These are phyloP conservation scores for Umbelopsis sp. DNA, from an alignment of 192 early-diverging fungal species.

Conservation along the genomic window DNA sequence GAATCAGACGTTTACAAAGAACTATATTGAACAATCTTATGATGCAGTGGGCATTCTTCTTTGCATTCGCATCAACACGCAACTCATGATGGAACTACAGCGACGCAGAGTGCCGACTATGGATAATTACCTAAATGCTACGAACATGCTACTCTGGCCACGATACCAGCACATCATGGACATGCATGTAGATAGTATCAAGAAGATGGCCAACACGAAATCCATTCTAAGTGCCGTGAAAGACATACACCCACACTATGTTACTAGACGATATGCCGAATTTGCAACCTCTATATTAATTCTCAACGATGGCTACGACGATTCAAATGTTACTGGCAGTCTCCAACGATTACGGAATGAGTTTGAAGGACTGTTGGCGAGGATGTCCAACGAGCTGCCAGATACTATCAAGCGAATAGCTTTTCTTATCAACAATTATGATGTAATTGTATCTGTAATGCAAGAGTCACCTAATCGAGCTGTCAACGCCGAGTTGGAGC, in stretches of 20 bases:
- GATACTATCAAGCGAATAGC: slow-evolving; percentile 72
- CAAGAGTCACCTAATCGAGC: slow-evolving; percentile 56
- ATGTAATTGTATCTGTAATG: slow-evolving; percentile 82
- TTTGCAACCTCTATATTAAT: slow-evolving; percentile 88
- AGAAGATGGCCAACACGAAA: slow-evolving; percentile 71
- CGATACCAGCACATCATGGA: slow-evolving; percentile 82
- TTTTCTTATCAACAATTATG: slow-evolving; percentile 96
- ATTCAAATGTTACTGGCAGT: slow-evolving; percentile 77
- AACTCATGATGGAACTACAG: slow-evolving; percentile 82
- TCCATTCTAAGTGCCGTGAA: slow-evolving; percentile 54
- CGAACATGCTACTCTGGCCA: slow-evolving; percentile 96
- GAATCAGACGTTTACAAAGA: slow-evolving; percentile 50
- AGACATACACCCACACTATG: slow-evolving; percentile 83
- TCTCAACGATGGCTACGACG: slow-evolving; percentile 87
- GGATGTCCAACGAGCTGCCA: slow-evolving; percentile 71
- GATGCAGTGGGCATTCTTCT: slow-evolving; percentile 92
- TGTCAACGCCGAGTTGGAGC: slow-evolving; percentile 52
- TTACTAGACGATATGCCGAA: slow-evolving; percentile 90
- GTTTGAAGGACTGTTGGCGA: slow-evolving; percentile 73
- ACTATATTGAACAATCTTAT: slow-evolving; percentile 73
- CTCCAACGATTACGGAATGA: slow-evolving; percentile 74
- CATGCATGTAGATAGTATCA: slow-evolving; percentile 89
- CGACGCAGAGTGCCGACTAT: slow-evolving; percentile 77
- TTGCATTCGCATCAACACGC: slow-evolving; percentile 87
- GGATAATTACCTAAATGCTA: slow-evolving; percentile 85